Percentiles rank a stretch among this genome's conserved stretches.
phyloP scores from a whole-genome alignment of 306 rosid genomes.

The Cyclanthera cordifolia region DNA sequence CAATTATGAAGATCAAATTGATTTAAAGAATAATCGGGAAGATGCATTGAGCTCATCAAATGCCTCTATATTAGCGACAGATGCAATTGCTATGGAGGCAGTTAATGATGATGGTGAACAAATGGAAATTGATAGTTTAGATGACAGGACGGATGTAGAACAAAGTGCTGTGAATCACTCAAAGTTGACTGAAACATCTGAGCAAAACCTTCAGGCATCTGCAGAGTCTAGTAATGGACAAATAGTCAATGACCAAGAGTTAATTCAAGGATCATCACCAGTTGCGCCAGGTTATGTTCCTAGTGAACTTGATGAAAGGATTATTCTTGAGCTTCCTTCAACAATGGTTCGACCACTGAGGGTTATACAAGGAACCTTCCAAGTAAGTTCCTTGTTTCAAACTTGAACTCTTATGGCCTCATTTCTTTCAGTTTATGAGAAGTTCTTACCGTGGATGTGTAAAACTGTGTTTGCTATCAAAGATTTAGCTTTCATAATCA shows the following conservation, averaged over 20 bases:
- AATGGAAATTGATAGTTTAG: conserved; percentile 46
- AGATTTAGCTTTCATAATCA: neutral
- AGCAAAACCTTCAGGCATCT: conserved; percentile 30
- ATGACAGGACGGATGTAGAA: conserved; percentile 29
- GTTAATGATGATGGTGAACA: conserved; percentile 59
- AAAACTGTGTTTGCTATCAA: neutral
- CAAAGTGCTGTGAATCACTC: conserved; percentile 33
- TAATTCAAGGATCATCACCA: conserved; percentile 47
- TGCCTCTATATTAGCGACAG: conserved; percentile 63
- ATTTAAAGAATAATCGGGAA: conserved; percentile 32
- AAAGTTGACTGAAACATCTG: conserved; percentile 33
- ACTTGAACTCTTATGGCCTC: conserved; percentile 4
- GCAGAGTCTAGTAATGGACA: conserved; percentile 34
- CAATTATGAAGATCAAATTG: conserved; percentile 49
- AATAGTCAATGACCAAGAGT: conserved; percentile 36
- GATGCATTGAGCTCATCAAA: conserved; percentile 31
- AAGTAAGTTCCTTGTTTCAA: conserved; percentile 41
- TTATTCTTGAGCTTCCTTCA: conserved; percentile 77
- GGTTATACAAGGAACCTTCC: conserved; percentile 79
- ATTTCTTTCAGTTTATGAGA: neutral
- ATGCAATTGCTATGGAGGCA: conserved; percentile 59
- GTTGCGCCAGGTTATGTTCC: conserved; percentile 77
- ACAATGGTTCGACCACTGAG: conserved; percentile 86
- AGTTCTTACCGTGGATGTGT: neutral
- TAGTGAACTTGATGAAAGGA: conserved; percentile 81